phyloP scores from a whole-genome alignment of 2,329 filamentous ascomycete species.

The Rhynchosporium graminicola region DNA sequence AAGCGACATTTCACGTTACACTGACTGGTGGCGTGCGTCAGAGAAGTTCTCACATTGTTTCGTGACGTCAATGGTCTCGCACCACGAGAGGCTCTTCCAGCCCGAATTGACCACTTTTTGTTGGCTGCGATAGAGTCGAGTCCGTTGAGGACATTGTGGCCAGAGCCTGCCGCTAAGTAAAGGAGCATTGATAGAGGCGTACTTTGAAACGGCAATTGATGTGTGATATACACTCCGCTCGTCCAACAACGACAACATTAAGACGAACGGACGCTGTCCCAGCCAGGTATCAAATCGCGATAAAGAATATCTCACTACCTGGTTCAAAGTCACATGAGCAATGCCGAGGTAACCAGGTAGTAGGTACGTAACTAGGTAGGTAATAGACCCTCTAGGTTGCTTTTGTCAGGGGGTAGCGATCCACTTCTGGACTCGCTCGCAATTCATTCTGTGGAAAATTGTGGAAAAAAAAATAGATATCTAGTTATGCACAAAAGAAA shows the following conservation, averaged over 20 bases:
- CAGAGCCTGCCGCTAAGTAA: neutral
- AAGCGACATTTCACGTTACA: no score
- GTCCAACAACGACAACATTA: neutral
- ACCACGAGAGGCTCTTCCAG: no score
- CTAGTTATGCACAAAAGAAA: neutral
- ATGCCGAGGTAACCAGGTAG: no score
- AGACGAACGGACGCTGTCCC: no score
- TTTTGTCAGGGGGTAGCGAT: neutral
- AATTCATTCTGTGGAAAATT: neutral
- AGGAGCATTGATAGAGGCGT: neutral
- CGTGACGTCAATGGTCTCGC: no score
- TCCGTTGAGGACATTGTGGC: neutral
- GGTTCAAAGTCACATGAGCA: neutral
- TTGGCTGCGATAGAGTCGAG: no score
- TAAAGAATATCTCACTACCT: no score
- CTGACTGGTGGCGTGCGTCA: no score
- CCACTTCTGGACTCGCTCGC: neutral
- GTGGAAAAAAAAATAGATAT: neutral
- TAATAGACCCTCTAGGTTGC: neutral
- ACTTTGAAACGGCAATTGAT: neutral
- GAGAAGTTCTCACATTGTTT: no score
- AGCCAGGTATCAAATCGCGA: no score
- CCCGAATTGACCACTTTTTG: no score
- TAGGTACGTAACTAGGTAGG: no score
- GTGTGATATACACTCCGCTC: slow-evolving; percentile 2